phyloP scores from a whole-genome alignment of 177 flowering plant species.

The Vitis hybrid region DNA sequence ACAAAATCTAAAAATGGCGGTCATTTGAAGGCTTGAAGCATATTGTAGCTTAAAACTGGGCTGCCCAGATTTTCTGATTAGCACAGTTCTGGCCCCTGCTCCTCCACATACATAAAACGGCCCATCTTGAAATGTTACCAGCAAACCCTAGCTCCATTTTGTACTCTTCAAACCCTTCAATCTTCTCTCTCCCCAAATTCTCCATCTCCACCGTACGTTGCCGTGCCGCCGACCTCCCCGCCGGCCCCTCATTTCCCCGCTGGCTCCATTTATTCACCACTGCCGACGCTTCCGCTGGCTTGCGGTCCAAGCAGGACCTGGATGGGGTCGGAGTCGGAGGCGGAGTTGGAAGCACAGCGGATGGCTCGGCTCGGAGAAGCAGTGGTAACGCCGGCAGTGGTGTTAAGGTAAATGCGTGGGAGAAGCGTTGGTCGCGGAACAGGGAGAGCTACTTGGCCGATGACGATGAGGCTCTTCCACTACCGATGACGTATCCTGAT shows the following conservation, averaged over 20 bases:
- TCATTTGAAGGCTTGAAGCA: too few species aligned
- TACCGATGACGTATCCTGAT: slow-evolving; percentile 89
- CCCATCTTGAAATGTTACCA: slow-evolving; percentile 24
- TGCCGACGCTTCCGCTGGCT: slow-evolving; percentile 19
- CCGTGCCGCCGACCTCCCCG: slow-evolving; percentile 41
- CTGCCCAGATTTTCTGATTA: too few species aligned
- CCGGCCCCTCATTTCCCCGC: slow-evolving; percentile 32
- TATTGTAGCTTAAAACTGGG: too few species aligned
- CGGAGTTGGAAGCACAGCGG: slow-evolving; percentile 12
- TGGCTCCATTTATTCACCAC: slow-evolving; percentile 36
- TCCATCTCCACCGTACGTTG: slow-evolving; percentile 27
- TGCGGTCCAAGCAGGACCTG: slow-evolving; percentile 20
- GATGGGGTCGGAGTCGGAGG: slow-evolving; percentile 11
- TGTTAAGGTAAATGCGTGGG: slow-evolving; percentile 52
- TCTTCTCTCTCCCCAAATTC: slow-evolving; percentile 23
- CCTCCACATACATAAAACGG: too few species aligned
- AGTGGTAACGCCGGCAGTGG: slow-evolving; percentile 11
- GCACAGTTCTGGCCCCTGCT: too few species aligned
- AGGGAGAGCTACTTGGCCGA: slow-evolving; percentile 82
- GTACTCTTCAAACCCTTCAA: too few species aligned
- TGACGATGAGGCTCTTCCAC: slow-evolving; percentile 75
- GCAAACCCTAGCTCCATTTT: slow-evolving; percentile 26
- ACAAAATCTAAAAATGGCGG: too few species aligned
- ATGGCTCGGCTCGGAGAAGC: slow-evolving; percentile 13
- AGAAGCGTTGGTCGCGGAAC: slow-evolving; percentile 68